Evolutionary conservation across 2,329 filamentous ascomycete species (phyloP), one percentile per base, ranked within the genome.

Genomic region (Colletotrichum shisoi): DNA sequence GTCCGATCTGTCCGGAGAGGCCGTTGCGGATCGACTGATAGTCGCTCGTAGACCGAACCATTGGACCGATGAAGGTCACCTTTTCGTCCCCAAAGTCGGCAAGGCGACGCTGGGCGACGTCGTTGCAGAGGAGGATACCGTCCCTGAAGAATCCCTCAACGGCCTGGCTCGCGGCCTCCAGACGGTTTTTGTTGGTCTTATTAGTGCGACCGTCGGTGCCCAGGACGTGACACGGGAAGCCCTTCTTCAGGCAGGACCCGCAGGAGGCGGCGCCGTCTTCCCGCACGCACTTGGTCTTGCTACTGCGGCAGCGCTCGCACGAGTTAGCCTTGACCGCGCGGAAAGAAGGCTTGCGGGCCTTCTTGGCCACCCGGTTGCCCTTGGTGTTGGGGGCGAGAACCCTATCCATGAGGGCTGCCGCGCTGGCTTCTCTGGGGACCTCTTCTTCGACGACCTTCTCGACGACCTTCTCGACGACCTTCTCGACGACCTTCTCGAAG

Each of bases 231-330:
- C 56, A 58, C 1, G 9, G 2, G 13, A 13, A 9, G 15, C 21
- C 15, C 13, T 34, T 37, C 42, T 58, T 58, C 4, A 7, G 8
- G 44, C 56, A 58, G 6, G 2, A 6, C 2, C 1, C 4, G n/a
- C 56, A 58, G 31, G 17, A 7, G 9, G n/a, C n/a, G 27, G n/a
- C 4, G n/a, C 27, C 42, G 3, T n/a, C 56, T 19, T 13, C 51
- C n/a, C 31, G 7, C 1, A 37, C 56, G 42, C 56, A 58, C 44
- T 39, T 48, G 44, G 31, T 34, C 44, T 58, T 58, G 42, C 45
- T 58, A 17, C 42, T 27, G 9, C 56, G 56, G 31, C 56, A 58
- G 4, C 27, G n/a, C 4, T 39, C 27, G 31, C 56, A 58, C 7
- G 56, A 46, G 37, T 46, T 46, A 31, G 56, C 27, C 44, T 37